Evolutionary conservation across 2,329 filamentous ascomycete species (phyloP), one percentile per base, ranked within the genome.

Genomic region (Nakataea oryzae): DNA sequence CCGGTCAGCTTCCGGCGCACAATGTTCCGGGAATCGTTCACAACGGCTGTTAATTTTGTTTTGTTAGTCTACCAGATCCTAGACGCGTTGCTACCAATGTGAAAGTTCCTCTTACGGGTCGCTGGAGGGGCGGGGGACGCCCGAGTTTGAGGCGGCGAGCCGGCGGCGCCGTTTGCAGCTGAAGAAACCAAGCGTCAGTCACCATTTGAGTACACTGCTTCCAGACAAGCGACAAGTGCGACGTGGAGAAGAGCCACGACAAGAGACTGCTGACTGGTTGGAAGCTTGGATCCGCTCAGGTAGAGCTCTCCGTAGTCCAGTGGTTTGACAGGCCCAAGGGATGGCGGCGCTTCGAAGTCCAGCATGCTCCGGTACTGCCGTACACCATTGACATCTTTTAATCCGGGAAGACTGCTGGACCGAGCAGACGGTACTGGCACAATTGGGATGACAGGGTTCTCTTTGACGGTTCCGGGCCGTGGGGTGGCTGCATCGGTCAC

Each of bases 1-100:
- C 95, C 95, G 60, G 95, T 97, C 74, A 99, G 82, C 84, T 99
- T 99, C 78, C 95, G 87, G 78, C 95, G 91, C 71, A 99, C 93
- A 75, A 99, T 96, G 82, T 99, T 97, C 78, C 88, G 88, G 83
- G 88, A 88, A 72, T 91, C 89, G 72, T 80, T 84, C 69, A 82
- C 78, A 68, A 84, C 81, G 61, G 71, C 60, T 28, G 54, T 26
- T 61, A 26, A n/a, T 27, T 26, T 54, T 14, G 4, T 14, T 1
- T 21, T 14, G 62, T 59, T 29, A 56, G 27, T 57, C n/a, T 2
- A 11, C n/a, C n/a, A n/a, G n/a, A n/a, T n/a, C n/a, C n/a, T n/a
- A n/a, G n/a, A n/a, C n/a, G n/a, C n/a, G n/a, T n/a, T n/a, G n/a
- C n/a, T n/a, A n/a, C n/a, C n/a, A n/a, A n/a, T n/a, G n/a, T n/a